These are phyloP conservation scores for Tolypocladium ophioglossoides DNA, from an alignment of 2,329 filamentous ascomycete species.

Conservation along the genomic window DNA sequence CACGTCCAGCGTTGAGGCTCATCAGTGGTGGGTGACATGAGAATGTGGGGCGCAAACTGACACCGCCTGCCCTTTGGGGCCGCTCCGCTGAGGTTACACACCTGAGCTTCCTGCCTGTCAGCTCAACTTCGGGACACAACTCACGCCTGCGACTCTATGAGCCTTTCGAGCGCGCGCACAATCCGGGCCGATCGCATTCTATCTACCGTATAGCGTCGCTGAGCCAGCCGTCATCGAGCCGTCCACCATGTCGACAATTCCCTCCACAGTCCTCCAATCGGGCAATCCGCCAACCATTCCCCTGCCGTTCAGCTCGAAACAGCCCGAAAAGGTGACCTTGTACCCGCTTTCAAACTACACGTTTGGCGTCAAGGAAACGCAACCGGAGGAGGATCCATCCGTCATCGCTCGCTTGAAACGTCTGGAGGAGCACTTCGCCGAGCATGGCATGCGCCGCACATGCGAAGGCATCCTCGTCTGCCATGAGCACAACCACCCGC, in stretches of 20 bases:
- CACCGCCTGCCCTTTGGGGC: background rate
- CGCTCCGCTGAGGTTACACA: background rate
- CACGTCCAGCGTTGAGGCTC: background rate
- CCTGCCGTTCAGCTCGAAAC: conserved; percentile 76
- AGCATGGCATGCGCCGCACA: conserved; percentile 92
- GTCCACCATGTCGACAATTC: conserved; percentile 77
- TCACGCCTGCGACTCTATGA: background rate
- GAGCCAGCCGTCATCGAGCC: background rate
- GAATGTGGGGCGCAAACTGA: background rate
- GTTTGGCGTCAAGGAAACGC: conserved; percentile 95
- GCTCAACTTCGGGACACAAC: background rate
- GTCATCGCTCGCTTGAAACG: conserved; percentile 87
- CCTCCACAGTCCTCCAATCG: conserved; percentile 64
- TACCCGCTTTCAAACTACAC: conserved; percentile 98
- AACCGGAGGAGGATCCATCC: conserved; percentile 94
- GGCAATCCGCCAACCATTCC: conserved; percentile 69
- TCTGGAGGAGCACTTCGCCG: conserved; percentile 87
- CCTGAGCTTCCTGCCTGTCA: background rate
- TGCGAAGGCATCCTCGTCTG: conserved; percentile 96
- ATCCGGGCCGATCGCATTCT: background rate
- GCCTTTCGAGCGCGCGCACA: background rate
- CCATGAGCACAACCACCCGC: conserved; percentile 97
- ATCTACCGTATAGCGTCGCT: background rate
- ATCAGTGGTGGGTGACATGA: background rate
- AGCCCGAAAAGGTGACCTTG: conserved; percentile 80